Conservation (phyloP, 2,329 filamentous ascomycete species). For the Dissoconium aciculare region DNA sequence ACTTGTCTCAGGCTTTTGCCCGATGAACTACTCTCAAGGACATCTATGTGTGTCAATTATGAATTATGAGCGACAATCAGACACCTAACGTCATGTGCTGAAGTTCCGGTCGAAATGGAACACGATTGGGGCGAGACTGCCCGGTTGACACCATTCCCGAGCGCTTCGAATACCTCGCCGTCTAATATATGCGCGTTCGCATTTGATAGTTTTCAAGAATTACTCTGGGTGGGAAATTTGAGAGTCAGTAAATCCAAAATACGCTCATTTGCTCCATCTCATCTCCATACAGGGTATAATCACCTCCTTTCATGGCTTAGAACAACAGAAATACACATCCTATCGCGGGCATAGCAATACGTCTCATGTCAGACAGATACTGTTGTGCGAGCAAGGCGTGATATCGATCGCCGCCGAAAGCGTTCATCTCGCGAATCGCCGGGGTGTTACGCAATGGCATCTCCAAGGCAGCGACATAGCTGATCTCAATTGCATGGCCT, state of each 20-base stretch:
- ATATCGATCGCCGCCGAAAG: slow-evolving; percentile 70
- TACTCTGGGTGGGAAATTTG: slow-evolving; percentile 87
- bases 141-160: slow-evolving; percentile 59
- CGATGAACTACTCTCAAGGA: no score
- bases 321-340: slow-evolving; percentile 79
- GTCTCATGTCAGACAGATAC: slow-evolving; percentile 69
- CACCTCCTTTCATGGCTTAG: slow-evolving; percentile 71
- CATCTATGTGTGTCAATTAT: no score
- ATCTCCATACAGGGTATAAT: slow-evolving; percentile 55
- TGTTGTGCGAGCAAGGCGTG: slow-evolving; percentile 83
- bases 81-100: slow-evolving; percentile 1
- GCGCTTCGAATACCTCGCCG: slow-evolving; percentile 40
- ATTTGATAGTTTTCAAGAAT: slow-evolving; percentile 78
- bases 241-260: slow-evolving; percentile 44
- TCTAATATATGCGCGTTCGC: slow-evolving; percentile 65
- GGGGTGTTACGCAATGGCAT: slow-evolving; percentile 79
- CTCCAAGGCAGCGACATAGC: slow-evolving; percentile 64
- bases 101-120: slow-evolving; percentile 29
- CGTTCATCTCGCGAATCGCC: slow-evolving; percentile 74
- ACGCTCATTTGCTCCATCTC: background rate
- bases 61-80: no score
- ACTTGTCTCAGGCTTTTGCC: no score
- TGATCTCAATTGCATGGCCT: slow-evolving; percentile 87
- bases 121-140: slow-evolving; percentile 50
- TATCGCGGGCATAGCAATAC: slow-evolving; percentile 67